phyloP scores from a whole-genome alignment of 441 rosid species.

The Populus hybrid region DNA sequence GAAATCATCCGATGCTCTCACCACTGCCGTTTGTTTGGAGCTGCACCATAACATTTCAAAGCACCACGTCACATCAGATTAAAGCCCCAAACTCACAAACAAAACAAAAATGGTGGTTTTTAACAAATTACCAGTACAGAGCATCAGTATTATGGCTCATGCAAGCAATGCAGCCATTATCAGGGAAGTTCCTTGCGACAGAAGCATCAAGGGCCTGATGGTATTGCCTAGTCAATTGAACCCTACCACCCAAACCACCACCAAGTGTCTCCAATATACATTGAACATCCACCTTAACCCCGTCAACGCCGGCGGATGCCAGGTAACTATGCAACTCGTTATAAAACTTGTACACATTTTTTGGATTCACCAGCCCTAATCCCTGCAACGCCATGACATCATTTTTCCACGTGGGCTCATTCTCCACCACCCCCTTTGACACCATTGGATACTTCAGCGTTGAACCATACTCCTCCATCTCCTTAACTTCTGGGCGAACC shows the following conservation, averaged over 20 bases:
- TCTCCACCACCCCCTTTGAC: slow-evolving; percentile 65
- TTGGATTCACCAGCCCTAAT: slow-evolving; percentile 74
- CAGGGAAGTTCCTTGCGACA: slow-evolving; percentile 68
- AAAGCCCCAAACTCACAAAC: neutral
- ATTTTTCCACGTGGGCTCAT: slow-evolving; percentile 72
- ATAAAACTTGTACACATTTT: slow-evolving; percentile 64
- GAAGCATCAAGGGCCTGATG: slow-evolving; percentile 93
- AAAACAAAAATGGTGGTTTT: neutral
- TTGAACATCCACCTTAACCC: slow-evolving; percentile 90
- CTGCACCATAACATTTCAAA: slow-evolving; percentile 32
- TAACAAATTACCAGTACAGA: slow-evolving; percentile 57
- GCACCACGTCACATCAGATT: slow-evolving; percentile 10
- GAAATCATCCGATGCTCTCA: slow-evolving; percentile 94
- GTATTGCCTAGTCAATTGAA: slow-evolving; percentile 71
- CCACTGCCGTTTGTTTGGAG: slow-evolving; percentile 83
- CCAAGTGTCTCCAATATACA: slow-evolving; percentile 87
- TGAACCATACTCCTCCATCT: slow-evolving; percentile 65
- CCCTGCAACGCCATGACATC: slow-evolving; percentile 71
- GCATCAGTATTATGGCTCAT: slow-evolving; percentile 97
- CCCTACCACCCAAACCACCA: slow-evolving; percentile 79
- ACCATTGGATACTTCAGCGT: slow-evolving; percentile 60
- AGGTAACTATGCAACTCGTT: slow-evolving; percentile 74
- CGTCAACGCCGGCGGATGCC: slow-evolving; percentile 76
- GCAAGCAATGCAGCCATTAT: slow-evolving; percentile 87
- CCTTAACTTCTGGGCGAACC: slow-evolving; percentile 65